Conservation (phyloP, 257 asterid genomes). For the Solanum pimpinellifolium region DNA sequence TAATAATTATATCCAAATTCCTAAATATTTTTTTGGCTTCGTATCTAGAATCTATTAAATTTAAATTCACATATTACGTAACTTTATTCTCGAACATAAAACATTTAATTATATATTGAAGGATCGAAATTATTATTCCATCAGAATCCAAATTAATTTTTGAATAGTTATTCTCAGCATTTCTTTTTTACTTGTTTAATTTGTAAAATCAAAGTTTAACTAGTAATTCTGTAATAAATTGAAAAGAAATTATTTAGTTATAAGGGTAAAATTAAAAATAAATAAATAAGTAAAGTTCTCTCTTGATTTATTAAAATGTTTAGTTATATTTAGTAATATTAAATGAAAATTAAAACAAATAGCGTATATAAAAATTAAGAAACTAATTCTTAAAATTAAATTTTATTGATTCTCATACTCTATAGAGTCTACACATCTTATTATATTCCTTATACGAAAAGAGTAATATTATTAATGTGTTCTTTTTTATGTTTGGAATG, state of each 20-base stretch:
- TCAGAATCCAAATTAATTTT: not conserved
- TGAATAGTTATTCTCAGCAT: too few species aligned
- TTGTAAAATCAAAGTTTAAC: not conserved
- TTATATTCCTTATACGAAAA: not conserved
- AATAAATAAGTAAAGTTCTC: not conserved
- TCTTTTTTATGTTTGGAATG: not conserved
- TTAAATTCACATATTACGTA: not conserved
- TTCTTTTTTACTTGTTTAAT: not conserved
- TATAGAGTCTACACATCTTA: not conserved
- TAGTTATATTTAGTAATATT: not conserved
- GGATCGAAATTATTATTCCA: too few species aligned
- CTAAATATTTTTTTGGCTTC: not conserved
- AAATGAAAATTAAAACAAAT: not conserved
- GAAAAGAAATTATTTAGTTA: not conserved
- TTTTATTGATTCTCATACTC: not conserved
- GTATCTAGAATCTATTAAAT: too few species aligned
- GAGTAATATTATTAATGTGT: not conserved
- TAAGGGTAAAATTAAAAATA: not conserved
- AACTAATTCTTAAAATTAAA: not conserved
- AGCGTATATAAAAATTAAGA: not conserved
- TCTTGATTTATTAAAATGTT: not conserved
- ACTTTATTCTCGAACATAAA: rapidly evolving
- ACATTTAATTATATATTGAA: not conserved
- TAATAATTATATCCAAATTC: not conserved
- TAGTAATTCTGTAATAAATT: not conserved